A percentile compares a stretch with the other conserved stretches of the same genome.
Conservation (phyloP, 768 basidiomycete genomes). For the Panaeolus papilionaceus region DNA sequence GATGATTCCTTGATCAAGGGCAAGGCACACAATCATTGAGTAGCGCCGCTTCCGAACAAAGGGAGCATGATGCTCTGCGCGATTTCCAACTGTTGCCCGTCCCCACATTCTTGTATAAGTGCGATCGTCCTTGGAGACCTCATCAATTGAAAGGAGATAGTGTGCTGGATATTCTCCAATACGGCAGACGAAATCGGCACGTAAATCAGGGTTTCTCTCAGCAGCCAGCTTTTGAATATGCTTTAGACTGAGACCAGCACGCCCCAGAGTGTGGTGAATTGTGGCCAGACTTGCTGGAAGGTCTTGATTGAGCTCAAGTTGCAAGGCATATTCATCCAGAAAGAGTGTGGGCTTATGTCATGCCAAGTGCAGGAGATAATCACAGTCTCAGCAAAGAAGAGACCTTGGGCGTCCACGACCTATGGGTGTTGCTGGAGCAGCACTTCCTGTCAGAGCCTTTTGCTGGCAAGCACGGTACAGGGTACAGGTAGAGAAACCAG, state of each 20-base stretch:
- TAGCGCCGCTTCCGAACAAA: slow-evolving; percentile 28
- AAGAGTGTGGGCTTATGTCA: slow-evolving; percentile 28
- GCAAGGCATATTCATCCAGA: slow-evolving; percentile 27
- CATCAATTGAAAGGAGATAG: slow-evolving; percentile 31
- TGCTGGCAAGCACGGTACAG: slow-evolving; percentile 15
- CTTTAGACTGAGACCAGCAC: slow-evolving; percentile 29
- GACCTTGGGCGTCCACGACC: slow-evolving; percentile 26
- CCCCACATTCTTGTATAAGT: slow-evolving; percentile 32
- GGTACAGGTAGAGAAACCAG: slow-evolving; percentile 19
- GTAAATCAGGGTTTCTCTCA: slow-evolving; percentile 24
- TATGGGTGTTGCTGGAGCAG: slow-evolving; percentile 24
- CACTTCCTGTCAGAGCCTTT: slow-evolving; percentile 22
- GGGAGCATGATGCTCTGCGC: slow-evolving; percentile 26
- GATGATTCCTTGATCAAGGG: slow-evolving; percentile 32
- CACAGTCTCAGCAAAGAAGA: slow-evolving; percentile 21
- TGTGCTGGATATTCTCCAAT: slow-evolving; percentile 29
- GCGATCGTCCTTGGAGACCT: slow-evolving; percentile 35
- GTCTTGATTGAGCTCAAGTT: slow-evolving; percentile 17
- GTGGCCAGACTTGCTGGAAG: slow-evolving; percentile 27
- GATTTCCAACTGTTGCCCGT: slow-evolving; percentile 22
- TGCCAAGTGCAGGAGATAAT: slow-evolving; percentile 28
- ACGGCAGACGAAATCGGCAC: slow-evolving; percentile 25
- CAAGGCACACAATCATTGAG: slow-evolving; percentile 28
- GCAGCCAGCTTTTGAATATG: slow-evolving; percentile 32
- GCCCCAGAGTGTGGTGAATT: slow-evolving; percentile 28